Evolutionary conservation across 2,329 filamentous ascomycete species (phyloP).

Genomic region (Aspergillus tanneri): DNA sequence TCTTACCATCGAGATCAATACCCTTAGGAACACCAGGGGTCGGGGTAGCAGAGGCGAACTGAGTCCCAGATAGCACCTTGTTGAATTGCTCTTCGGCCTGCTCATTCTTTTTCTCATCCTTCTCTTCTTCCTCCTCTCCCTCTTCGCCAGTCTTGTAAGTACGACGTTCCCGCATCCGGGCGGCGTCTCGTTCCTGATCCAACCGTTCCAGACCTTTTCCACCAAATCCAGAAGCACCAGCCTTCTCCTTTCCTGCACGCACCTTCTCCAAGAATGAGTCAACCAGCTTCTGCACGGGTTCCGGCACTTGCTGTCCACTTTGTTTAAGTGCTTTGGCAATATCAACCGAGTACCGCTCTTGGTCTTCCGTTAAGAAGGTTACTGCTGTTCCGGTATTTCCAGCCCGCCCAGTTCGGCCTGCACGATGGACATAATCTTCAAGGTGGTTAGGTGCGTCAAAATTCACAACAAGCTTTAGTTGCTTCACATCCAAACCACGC

Average conservation of each 20-base stretch:
- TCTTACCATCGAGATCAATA: slow-evolving; percentile 65
- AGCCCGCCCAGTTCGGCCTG: slow-evolving; percentile 88
- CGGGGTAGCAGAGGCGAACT: slow-evolving; percentile 56
- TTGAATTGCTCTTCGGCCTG: slow-evolving; percentile 57
- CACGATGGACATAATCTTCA: slow-evolving; percentile 95
- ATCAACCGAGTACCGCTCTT: slow-evolving; percentile 85
- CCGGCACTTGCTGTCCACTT: slow-evolving; percentile 80
- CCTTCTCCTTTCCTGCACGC: slow-evolving; percentile 87
- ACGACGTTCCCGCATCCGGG: slow-evolving; percentile 81
- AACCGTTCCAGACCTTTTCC: slow-evolving; percentile 91
- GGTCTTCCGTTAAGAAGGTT: slow-evolving; percentile 87
- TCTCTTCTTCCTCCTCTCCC: slow-evolving; percentile 69
- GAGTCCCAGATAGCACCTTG: slow-evolving; percentile 64
- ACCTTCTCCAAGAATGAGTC: slow-evolving; percentile 82
- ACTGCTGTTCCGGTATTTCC: slow-evolving; percentile 94
- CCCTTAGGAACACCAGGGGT: slow-evolving; percentile 53
- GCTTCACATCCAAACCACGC: slow-evolving; percentile 91
- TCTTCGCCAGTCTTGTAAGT: slow-evolving; percentile 89
- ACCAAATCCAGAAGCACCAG: slow-evolving; percentile 79
- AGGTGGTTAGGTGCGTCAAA: slow-evolving; percentile 91
- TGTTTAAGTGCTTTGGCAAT: slow-evolving; percentile 90
- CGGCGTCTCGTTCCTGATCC: slow-evolving; percentile 85
- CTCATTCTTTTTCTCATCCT: slow-evolving; percentile 67
- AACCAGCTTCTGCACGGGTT: slow-evolving; percentile 60
- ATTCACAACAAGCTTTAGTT: slow-evolving; percentile 92